phyloP scores from a whole-genome alignment of 768 basidiomycete genomes.

The Rhodotorula babjevae region DNA sequence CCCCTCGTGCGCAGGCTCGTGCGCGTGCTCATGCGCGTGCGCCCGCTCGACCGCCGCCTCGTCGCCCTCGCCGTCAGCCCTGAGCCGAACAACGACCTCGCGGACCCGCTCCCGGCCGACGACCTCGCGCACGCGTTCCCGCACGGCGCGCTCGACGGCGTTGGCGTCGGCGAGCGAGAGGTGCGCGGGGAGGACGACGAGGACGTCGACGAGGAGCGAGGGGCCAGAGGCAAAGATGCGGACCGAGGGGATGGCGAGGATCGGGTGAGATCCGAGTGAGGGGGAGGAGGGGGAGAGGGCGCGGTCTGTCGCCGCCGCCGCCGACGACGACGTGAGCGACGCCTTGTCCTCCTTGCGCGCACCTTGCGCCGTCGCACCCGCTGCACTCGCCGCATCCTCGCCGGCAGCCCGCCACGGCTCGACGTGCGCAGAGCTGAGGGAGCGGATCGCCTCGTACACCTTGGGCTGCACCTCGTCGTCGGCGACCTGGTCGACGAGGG shows the following conservation, averaged over 20 bases:
- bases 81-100: conserved; percentile 37
- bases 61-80: conserved; percentile 4
- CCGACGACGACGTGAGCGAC: not conserved
- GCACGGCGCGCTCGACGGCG: conserved; percentile 61
- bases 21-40: not conserved
- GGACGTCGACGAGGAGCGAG: conserved; percentile 74
- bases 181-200: conserved; percentile 60
- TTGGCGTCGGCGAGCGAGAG: conserved; percentile 60
- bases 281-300: conserved; percentile 28
- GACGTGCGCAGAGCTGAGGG: not conserved
- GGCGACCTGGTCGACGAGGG: conserved; percentile 29
- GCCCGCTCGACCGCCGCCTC: not conserved
- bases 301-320: conserved; percentile 2
- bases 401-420: not conserved
- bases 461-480: not conserved
- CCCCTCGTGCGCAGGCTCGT: not conserved
- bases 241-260: conserved; percentile 48
- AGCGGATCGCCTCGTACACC: conserved; percentile 4
- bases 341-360: not conserved
- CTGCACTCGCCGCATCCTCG: too few species aligned
- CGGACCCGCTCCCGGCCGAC: conserved; percentile 23
- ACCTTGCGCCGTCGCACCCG: too few species aligned
- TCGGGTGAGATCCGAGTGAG: conserved; percentile 27
- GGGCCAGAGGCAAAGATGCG: conserved; percentile 76
- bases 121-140: not conserved